Conservation (phyloP, 2,329 filamentous ascomycete genomes). For the Trichoderma hamatum region DNA sequence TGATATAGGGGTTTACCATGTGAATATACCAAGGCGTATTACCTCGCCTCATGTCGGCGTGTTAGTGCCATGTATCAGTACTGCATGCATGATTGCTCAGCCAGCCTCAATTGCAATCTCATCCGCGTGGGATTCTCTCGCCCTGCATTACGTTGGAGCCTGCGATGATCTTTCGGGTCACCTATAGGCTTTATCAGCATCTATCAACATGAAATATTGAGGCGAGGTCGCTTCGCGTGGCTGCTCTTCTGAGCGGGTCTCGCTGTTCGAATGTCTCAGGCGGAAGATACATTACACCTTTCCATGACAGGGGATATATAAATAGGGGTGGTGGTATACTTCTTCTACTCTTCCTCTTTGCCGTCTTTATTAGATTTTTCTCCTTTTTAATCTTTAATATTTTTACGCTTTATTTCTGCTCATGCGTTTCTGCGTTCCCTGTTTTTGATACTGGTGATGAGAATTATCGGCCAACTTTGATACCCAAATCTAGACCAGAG, state of each 20-base stretch:
- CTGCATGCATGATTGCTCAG: neutral
- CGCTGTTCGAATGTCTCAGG: neutral
- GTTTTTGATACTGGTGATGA: neutral
- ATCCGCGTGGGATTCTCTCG: neutral
- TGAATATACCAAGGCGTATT: neutral
- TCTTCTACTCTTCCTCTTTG: neutral
- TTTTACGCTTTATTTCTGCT: neutral
- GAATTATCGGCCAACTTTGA: neutral
- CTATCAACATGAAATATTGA: neutral
- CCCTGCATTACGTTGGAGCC: neutral
- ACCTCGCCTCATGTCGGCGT: neutral
- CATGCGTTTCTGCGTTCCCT: neutral
- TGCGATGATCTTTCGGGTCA: no score
- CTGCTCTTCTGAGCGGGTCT: neutral
- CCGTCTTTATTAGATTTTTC: neutral
- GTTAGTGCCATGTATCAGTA: neutral
- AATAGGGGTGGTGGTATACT: neutral
- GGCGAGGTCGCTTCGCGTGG: neutral
- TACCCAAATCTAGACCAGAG: neutral
- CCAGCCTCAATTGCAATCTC: neutral
- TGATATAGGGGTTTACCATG: neutral
- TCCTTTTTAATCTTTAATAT: neutral
- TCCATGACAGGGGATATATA: neutral
- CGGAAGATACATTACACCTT: neutral
- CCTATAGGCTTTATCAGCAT: neutral